Evolutionary conservation across 75 land plant species (phyloP), one percentile per base, ranked within the genome.

Genomic region (Picea sitchensis): DNA sequence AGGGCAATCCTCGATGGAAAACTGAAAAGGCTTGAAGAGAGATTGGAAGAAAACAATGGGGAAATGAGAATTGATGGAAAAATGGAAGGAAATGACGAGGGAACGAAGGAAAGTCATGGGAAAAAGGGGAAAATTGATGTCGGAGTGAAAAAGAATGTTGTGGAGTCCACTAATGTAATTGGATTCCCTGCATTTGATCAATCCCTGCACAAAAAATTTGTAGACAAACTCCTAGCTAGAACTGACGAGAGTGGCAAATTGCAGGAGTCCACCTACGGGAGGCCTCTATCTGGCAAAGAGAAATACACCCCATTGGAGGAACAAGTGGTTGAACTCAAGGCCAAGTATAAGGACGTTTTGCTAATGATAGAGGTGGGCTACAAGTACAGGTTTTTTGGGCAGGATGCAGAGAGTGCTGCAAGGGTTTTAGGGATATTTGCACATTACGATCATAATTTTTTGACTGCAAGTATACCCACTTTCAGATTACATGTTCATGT

Each of bases 341-440:
- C 80, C 41, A 90, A 84, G 78, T 84, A 93, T 76, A 94, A 96
- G 0, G 99, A 95, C 76, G 93, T 97, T 11, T 80, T 96, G 3
- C 76, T 96, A 34, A 90, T 95, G 98, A 75, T 96, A 1, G 98
- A 97, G 81, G 99, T 97, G 47, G 99, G 99, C 2, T 97, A 97
- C 81, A 90, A 77, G 83, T 97, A 87, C 81, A 80, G 99, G 14
- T 92, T 97, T 69, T 97, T 97, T 74, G 99, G 98, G 11, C 80
- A 85, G 5, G 99, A 97, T 81, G 99, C 98, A 72, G 99, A 95
- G 82, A 83, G 75, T 21, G 99, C 98, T 51, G 95, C 98, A 36
- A 84, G 90, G 78, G 91, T 93, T 32, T 79, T 97, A 47, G 98
- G 98, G 5, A 91, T 97, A 47, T 87, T 91, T 64, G 98, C 98